A percentile compares a stretch with the other conserved stretches of the same genome.
phyloP scores from a whole-genome alignment of 495 filamentous ascomycete genomes.

The Schizothecium vesticola region DNA sequence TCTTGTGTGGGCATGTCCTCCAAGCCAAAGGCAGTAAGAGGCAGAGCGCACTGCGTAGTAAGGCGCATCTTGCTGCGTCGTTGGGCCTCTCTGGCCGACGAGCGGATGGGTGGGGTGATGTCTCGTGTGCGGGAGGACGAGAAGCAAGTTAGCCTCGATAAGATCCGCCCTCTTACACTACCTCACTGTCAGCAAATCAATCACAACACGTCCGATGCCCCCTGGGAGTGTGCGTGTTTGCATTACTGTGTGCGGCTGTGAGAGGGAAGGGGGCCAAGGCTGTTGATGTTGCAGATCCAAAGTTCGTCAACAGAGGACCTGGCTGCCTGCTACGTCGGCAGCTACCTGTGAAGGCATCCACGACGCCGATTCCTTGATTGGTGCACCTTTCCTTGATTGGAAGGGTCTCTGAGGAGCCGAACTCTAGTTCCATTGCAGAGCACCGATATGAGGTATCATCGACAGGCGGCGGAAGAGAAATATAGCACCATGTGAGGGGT shows the following conservation, averaged over 20 bases:
- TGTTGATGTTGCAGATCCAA: background rate
- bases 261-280: background rate
- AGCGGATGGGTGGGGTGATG: background rate
- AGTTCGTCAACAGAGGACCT: background rate
- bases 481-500: background rate
- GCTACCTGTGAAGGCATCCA: background rate
- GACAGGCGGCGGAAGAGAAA: background rate
- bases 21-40: constrained; percentile 8
- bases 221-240: background rate
- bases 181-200: background rate
- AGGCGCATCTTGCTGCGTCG: constrained; percentile 1
- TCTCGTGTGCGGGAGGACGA: background rate
- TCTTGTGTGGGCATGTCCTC: constrained; percentile 2
- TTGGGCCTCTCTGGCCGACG: background rate
- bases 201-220: background rate
- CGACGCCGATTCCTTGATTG: background rate
- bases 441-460: background rate
- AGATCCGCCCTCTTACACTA: background rate
- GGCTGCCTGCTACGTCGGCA: background rate
- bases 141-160: constrained; percentile 9
- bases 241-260: background rate
- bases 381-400: background rate
- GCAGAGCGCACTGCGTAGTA: background rate
- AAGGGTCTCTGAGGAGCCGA: background rate
- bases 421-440: background rate